phyloP scores from a whole-genome alignment of 1,284 basidiomycete species.

The Pascua guehoae region DNA sequence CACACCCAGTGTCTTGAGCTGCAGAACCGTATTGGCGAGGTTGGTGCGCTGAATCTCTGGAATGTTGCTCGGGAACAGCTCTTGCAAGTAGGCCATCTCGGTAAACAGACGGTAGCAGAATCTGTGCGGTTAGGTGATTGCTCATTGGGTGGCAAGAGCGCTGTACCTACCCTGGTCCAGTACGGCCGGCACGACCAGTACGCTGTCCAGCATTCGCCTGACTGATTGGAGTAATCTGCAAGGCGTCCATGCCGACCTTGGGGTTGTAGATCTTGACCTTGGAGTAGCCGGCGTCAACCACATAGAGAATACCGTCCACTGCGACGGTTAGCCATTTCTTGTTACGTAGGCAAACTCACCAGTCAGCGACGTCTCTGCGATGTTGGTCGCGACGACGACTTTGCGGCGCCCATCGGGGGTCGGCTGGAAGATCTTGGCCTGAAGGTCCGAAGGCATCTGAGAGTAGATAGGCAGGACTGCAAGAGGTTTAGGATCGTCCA shows the following conservation, averaged over 20 bases:
- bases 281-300: conserved; percentile 93
- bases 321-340: conserved; percentile 20
- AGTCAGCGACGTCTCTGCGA: conserved; percentile 95
- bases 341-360: conserved; percentile 52
- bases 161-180: conserved; percentile 70
- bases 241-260: conserved; percentile 97
- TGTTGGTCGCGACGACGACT: conserved; percentile 97
- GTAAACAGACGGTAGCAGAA: conserved; percentile 96
- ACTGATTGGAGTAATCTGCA: conserved; percentile 97
- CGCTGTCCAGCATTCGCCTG: conserved; percentile 96
- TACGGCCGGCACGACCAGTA: conserved; percentile 91
- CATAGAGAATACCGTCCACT: conserved; percentile 97
- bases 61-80: conserved; percentile 93
- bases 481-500: conserved; percentile 82
- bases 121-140: too few species aligned
- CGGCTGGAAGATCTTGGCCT: conserved; percentile 95
- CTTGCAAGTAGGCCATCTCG: conserved; percentile 92
- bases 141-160: conserved; percentile 49
- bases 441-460: conserved; percentile 98
- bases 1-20: conserved; percentile 91
- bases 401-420: conserved; percentile 92
- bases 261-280: conserved; percentile 99
- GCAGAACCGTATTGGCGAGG: conserved; percentile 88
- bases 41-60: conserved; percentile 99
- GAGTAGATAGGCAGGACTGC: conserved; percentile 96